These are phyloP conservation scores for Microdochium paspali DNA, from an alignment of 2,329 filamentous ascomycete genomes.

Conservation along the genomic window DNA sequence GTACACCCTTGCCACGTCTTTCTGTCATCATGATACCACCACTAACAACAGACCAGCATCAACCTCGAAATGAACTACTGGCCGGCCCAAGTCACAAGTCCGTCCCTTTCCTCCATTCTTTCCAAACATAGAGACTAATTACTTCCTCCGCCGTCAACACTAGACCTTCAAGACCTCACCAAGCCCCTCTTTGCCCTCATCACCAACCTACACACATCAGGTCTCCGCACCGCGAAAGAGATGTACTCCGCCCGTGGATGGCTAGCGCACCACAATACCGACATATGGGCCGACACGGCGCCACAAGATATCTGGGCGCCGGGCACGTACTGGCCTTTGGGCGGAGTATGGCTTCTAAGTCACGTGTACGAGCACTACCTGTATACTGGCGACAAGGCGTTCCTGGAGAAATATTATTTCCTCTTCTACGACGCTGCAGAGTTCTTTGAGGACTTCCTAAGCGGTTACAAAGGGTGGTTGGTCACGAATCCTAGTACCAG, in stretches of 20 bases:
- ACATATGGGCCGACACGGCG: conserved; percentile 24
- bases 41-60: conserved; percentile 1
- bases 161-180: conserved; percentile 18
- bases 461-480: conserved; percentile 1
- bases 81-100: conserved; percentile 16
- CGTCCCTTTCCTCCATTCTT: not conserved
- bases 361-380: conserved; percentile 17
- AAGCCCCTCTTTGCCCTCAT: conserved; percentile 25
- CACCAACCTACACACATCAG: conserved; percentile 21
- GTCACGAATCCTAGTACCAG: conserved; percentile 20
- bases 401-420: conserved; percentile 12
- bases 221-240: conserved; percentile 15
- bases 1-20: conserved; percentile 28
- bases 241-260: conserved; percentile 24
- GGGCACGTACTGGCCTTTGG: conserved; percentile 18
- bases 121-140: not conserved
- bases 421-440: conserved; percentile 17
- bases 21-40: not conserved
- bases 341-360: conserved; percentile 16
- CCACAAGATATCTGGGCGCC: conserved; percentile 22
- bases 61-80: conserved; percentile 26
- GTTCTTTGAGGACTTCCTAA: conserved; percentile 19
- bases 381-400: conserved; percentile 11
- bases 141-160: not conserved
- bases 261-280: conserved; percentile 25